phyloP scores from a whole-genome alignment of 805 yeast species.

The Metschnikowia anglica region DNA sequence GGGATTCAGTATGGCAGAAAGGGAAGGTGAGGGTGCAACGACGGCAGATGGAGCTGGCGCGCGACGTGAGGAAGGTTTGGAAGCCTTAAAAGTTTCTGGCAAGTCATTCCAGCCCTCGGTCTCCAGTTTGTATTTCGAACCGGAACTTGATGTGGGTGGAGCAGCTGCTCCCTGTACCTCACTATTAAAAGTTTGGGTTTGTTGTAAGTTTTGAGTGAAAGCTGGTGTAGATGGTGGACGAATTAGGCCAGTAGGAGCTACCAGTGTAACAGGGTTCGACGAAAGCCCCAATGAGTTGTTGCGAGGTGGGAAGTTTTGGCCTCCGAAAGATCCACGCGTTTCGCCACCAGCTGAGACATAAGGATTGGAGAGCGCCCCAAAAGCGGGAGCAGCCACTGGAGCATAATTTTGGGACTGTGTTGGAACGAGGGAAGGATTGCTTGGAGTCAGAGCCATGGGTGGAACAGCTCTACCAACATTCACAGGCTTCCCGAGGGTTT shows the following conservation, averaged over 20 bases:
- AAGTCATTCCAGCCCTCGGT: constrained; percentile 74
- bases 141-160: constrained; percentile 14
- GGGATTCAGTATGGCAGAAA: constrained; percentile 4
- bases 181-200: background rate
- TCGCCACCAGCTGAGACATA: constrained; percentile 17
- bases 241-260: constrained; percentile 13
- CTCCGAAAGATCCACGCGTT: constrained; percentile 11
- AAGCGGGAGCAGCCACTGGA: constrained; percentile 19
- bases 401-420: constrained; percentile 7
- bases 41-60: constrained; percentile 45
- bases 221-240: constrained; percentile 18
- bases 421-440: background rate
- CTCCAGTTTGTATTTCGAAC: constrained; percentile 37
- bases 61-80: constrained; percentile 36
- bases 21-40: constrained; percentile 9
- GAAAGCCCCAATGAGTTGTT: constrained; percentile 3
- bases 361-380: constrained; percentile 21
- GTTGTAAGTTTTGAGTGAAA: constrained; percentile 11
- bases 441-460: background rate
- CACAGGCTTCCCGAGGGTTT: background rate
- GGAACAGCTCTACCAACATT: constrained; percentile 2
- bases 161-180: constrained; percentile 10
- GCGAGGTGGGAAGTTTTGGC: constrained; percentile 3
- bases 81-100: constrained; percentile 49
- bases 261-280: constrained; percentile 4